Conservation (phyloP, 441 rosid genomes). For the Breynia disticha region DNA sequence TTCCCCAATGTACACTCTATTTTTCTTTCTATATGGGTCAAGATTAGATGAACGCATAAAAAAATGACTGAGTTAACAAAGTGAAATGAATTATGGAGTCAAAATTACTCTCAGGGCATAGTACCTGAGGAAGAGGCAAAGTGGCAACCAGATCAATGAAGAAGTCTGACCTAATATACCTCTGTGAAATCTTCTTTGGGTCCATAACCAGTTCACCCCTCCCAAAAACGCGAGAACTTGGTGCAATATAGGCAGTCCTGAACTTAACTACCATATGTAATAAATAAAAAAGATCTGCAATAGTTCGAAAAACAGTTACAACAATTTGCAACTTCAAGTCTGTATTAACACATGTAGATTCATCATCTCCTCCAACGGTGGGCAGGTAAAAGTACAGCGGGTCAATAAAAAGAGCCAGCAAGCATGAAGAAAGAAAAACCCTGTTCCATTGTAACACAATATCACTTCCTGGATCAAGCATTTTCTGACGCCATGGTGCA, state of each 20-base stretch:
- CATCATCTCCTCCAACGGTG: conserved; percentile 30
- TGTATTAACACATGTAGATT: conserved; percentile 46
- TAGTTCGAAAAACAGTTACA: conserved; percentile 64
- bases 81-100: not conserved
- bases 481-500: conserved; percentile 51
- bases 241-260: conserved; percentile 83
- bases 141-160: conserved; percentile 88
- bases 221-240: conserved; percentile 80
- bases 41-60: not conserved
- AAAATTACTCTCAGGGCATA: conserved; percentile 8
- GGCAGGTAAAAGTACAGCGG: conserved; percentile 82
- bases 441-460: conserved; percentile 74
- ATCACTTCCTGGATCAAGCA: conserved; percentile 85
- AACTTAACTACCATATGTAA: conserved; percentile 76
- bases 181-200: conserved; percentile 61
- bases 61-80: not conserved
- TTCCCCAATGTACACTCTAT: conserved; percentile 2
- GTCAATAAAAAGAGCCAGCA: conserved; percentile 86
- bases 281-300: conserved; percentile 81
- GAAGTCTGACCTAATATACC: conserved; percentile 74
- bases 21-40: conserved; percentile 3
- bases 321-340: conserved; percentile 45
- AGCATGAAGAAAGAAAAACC: conserved; percentile 64
- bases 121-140: conserved; percentile 90
- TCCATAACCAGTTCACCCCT: conserved; percentile 97